Conservation (phyloP, 495 filamentous ascomycete genomes). For the Xylaria longipes region DNA sequence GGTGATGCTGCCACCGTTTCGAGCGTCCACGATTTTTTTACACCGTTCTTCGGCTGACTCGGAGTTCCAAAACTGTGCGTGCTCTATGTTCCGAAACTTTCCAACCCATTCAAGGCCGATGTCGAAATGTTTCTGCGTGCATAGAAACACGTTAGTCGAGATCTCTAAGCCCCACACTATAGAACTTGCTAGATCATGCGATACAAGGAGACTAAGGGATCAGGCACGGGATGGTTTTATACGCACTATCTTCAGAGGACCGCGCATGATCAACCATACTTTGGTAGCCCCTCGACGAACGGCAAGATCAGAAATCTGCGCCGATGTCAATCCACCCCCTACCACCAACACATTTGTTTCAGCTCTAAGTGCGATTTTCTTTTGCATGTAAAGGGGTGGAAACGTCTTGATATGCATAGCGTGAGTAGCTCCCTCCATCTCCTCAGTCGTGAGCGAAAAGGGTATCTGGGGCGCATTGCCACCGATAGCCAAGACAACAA, state of each 20-base stretch:
- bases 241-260: conserved; percentile 62
- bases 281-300: conserved; percentile 58
- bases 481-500: conserved; percentile 64
- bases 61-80: conserved; percentile 67
- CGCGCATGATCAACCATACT: conserved; percentile 65
- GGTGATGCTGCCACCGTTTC: conserved; percentile 68
- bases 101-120: conserved; percentile 68
- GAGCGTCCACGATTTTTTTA: conserved; percentile 60
- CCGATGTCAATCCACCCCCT: conserved; percentile 67
- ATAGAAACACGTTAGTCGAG: too few relatives aligned
- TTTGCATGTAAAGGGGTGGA: conserved; percentile 41
- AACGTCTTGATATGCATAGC: conserved; percentile 61
- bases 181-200: too few relatives aligned
- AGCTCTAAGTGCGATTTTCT: conserved; percentile 47
- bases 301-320: conserved; percentile 65
- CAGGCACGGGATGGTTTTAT: too few relatives aligned
- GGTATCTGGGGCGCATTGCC: conserved; percentile 62
- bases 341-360: conserved; percentile 63
- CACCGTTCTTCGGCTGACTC: conserved; percentile 65
- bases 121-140: conserved; percentile 73
- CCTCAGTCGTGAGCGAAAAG: conserved; percentile 39
- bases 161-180: too few relatives aligned
- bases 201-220: too few relatives aligned
- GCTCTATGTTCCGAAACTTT: conserved; percentile 69
- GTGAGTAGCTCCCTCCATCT: conserved; percentile 58